Evolutionary conservation across 768 basidiomycete genomes (phyloP).

Genomic region (Mycena alexandri): DNA sequence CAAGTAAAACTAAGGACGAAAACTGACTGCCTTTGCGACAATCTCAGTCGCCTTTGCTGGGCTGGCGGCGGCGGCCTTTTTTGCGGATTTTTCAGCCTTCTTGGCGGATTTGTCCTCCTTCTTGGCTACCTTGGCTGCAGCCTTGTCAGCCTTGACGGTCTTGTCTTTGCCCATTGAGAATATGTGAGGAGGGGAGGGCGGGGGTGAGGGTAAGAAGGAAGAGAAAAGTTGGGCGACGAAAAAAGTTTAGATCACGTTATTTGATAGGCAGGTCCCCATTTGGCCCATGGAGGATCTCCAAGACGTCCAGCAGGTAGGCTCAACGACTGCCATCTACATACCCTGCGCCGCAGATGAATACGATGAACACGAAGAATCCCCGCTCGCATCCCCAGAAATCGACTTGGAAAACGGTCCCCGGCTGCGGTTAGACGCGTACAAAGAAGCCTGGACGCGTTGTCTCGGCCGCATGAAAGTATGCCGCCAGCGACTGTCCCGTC

Average conservation of each 20-base stretch:
- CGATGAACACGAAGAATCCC: too few species aligned
- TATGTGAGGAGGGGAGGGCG: slow-evolving; percentile 36
- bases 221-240: slow-evolving; percentile 12
- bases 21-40: slow-evolving; percentile 42
- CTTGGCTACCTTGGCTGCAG: slow-evolving; percentile 46
- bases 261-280: too few species aligned
- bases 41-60: slow-evolving; percentile 42
- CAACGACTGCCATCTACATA: too few species aligned
- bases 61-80: slow-evolving; percentile 41
- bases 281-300: too few species aligned
- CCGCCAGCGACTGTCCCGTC: not conserved
- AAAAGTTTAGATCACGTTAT: too few species aligned
- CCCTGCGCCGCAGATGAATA: too few species aligned
- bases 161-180: slow-evolving; percentile 59
- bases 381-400: not conserved
- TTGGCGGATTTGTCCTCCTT: slow-evolving; percentile 53
- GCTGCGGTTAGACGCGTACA: slow-evolving; percentile 67
- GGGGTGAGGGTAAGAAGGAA: slow-evolving; percentile 16
- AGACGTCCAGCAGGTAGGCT: too few species aligned
- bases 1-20: not conserved
- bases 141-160: slow-evolving; percentile 35
- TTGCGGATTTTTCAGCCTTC: slow-evolving; percentile 46
- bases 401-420: slow-evolving; percentile 58
- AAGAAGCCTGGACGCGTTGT: slow-evolving; percentile 70
- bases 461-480: slow-evolving; percentile 67